Evolutionary conservation across 139 green algal species (phyloP), one percentile per base, ranked within the genome.

Genomic region (Spirogloea muscicola): DNA sequence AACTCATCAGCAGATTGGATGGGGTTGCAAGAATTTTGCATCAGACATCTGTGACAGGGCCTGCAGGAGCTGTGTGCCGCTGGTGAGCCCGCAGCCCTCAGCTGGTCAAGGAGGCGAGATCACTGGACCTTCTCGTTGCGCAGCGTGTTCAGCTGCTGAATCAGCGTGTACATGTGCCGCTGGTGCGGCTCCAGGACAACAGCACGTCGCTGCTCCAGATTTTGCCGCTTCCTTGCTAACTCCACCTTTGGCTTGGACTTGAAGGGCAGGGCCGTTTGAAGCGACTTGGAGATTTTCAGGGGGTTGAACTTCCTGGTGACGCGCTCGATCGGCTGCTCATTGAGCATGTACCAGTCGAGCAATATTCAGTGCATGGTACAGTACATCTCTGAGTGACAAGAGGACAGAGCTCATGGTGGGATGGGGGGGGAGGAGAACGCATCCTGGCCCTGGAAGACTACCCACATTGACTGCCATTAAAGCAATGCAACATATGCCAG

Each of bases 101-200:
- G 21, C 21, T 21, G 21, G 21, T 31, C 21, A 55, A 55, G 21
- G 21, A 55, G 46, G 21, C 46, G 21, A 31, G 31, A 65, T 63
- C 31, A 49, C 59, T 68, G 43, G 62, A 76, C 48, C 59, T 79
- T 96, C 6, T 90, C 87, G 78, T 97, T 96, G 63, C 92, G 86
- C 62, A 98, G 94, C n/a, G 93, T 89, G 63, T 93, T 93, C 29
- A 98, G 91, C 85, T 96, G 89, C 73, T 91, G 80, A 64, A 97
- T 49, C 81, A 97, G 83, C 27, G 86, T 86, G 49, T 82, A 73
- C 2, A 86, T 82, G 68, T 84, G 82, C 63, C 85, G 84, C 80
- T 96, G 90, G 38, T 79, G 60, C 39, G 86, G 63, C 62, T 94
- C 89, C 65, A 91, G 61, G 7, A 96, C 89, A 31, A 95, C 89